These are phyloP conservation scores for Globisporangium mamillatum DNA, from an alignment of 352 stramenopile species.

Conservation along the genomic window DNA sequence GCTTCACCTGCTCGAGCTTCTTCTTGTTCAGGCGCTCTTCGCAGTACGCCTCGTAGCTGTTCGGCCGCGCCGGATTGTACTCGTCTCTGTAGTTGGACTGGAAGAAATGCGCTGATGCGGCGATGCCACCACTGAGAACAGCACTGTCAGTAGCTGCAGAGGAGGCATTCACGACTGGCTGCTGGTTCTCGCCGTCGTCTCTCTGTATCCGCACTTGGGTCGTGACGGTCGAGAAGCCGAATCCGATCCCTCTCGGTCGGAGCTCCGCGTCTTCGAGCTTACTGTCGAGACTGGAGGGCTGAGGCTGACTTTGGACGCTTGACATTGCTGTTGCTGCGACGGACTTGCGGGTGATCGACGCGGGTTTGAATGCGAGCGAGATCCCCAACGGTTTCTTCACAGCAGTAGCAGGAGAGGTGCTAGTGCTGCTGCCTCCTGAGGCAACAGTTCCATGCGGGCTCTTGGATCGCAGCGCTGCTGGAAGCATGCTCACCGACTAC, in stretches of 20 bases:
- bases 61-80: conserved; percentile 85
- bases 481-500: conserved; percentile 49
- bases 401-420: not conserved
- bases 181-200: conserved; percentile 15
- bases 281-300: not conserved
- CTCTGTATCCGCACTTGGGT: conserved; percentile 39
- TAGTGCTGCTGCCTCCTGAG: not conserved
- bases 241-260: conserved; percentile 10
- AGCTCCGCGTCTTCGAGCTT: conserved; percentile 1
- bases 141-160: not conserved
- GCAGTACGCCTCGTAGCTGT: conserved; percentile 88
- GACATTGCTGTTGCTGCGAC: not conserved
- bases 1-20: conserved; percentile 82
- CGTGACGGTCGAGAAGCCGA: conserved; percentile 39
- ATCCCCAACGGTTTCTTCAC: conserved; percentile 24
- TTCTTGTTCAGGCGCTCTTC: conserved; percentile 71
- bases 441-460: conserved; percentile 22
- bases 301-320: not conserved
- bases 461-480: conserved; percentile 42
- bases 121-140: not conserved
- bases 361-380: conserved; percentile 56
- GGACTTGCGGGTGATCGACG: conserved; percentile 46
- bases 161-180: conserved; percentile 1
- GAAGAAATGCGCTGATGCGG: conserved; percentile 46
- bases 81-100: conserved; percentile 77